phyloP scores from a whole-genome alignment of 257 asterid genomes.

The Jacaranda copaia region DNA sequence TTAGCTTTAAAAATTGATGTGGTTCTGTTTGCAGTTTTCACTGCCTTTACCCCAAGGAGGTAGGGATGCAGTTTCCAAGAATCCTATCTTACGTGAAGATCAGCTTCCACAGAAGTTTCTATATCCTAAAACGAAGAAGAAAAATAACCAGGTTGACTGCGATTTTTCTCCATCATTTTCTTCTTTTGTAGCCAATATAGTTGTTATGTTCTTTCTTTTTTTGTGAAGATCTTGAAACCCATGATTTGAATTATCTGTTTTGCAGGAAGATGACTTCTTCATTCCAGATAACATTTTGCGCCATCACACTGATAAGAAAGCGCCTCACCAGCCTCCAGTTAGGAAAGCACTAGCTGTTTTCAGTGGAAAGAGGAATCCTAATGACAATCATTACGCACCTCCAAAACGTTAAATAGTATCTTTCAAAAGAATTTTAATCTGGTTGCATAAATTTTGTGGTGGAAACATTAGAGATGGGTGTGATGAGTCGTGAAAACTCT shows the following conservation, averaged over 20 bases:
- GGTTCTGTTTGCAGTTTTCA: conserved; percentile 71
- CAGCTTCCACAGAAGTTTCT: conserved; percentile 89
- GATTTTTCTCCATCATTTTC: background rate
- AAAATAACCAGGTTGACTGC: conserved; percentile 71
- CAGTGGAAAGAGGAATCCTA: conserved; percentile 92
- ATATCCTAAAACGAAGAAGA: conserved; percentile 87
- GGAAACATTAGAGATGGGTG: conserved; percentile 4
- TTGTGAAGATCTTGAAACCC: background rate
- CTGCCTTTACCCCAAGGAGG: conserved; percentile 95
- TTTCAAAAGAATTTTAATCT: background rate
- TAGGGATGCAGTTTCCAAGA: conserved; percentile 82
- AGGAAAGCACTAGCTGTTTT: conserved; percentile 90
- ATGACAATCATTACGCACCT: conserved; percentile 84
- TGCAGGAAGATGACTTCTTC: conserved; percentile 69
- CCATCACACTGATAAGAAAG: conserved; percentile 72
- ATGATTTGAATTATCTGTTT: conserved; percentile 3
- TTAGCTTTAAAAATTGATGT: conserved; percentile 3
- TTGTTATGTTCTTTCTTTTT: background rate
- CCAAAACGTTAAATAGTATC: conserved; percentile 52
- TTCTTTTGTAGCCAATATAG: background rate
- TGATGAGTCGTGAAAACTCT: conserved; percentile 8
- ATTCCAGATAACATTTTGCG: conserved; percentile 68
- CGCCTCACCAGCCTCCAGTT: conserved; percentile 90
- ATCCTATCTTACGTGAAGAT: conserved; percentile 93
- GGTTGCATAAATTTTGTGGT: conserved; percentile 34